These are phyloP conservation scores for Teratosphaeria destructans DNA, from an alignment of 2,329 filamentous ascomycete genomes.

Conservation along the genomic window DNA sequence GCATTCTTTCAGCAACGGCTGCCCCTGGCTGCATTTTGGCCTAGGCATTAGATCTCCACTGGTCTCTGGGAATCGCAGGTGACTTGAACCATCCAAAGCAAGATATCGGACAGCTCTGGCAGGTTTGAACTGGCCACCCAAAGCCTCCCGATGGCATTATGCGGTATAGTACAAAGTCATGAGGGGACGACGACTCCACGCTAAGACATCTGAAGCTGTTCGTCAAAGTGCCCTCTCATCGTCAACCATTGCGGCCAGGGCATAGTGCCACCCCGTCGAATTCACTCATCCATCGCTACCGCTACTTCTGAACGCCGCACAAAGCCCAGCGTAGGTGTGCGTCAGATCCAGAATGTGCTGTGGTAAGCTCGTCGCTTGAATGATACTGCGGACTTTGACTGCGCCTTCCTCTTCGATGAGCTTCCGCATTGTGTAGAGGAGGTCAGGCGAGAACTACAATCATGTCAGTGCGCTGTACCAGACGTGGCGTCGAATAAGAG, in stretches of 20 bases:
- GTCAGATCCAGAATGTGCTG: constrained; percentile 90
- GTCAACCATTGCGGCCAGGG: neutral
- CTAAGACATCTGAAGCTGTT: neutral
- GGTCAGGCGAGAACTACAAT: constrained; percentile 73
- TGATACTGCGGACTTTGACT: constrained; percentile 92
- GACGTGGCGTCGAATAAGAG: neutral
- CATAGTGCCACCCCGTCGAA: neutral
- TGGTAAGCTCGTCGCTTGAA: constrained; percentile 87
- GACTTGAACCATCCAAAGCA: no score
- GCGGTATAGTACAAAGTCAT: neutral
- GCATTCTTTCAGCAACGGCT: no score
- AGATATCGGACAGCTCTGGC: neutral
- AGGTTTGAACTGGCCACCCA: neutral
- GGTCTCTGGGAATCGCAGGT: no score
- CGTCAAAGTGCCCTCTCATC: neutral
- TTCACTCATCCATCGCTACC: constrained; percentile 59
- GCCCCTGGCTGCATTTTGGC: no score
- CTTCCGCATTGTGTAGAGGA: constrained; percentile 78
- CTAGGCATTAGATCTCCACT: no score
- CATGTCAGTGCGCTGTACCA: constrained; percentile 2
- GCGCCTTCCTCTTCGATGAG: constrained; percentile 96
- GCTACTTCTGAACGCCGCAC: constrained; percentile 87
- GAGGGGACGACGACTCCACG: neutral
- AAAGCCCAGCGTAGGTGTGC: constrained; percentile 90
- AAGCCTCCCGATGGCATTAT: neutral